A percentile compares a stretch with the other conserved stretches of the same genome.
Evolutionary conservation across 345 rosid species (phyloP).

Genomic region (Camelina neglecta): DNA sequence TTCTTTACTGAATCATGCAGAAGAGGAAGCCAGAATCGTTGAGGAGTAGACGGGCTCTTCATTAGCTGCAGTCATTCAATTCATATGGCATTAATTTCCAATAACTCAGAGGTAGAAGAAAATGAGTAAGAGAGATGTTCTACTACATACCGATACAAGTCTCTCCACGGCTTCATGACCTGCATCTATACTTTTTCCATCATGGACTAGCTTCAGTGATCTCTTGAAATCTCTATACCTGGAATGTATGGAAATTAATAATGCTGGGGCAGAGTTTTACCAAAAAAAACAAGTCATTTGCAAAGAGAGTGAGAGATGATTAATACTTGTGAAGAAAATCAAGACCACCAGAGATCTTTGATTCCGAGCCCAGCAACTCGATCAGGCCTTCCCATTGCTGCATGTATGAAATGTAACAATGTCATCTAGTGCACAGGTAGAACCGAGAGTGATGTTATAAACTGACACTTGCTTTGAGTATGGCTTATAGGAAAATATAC

Average conservation of each 20-base stretch:
- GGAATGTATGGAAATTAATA: conserved; percentile 20
- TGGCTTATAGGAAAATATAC: conserved; percentile 38
- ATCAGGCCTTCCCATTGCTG: conserved; percentile 99
- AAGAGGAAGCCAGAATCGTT: conserved; percentile 89
- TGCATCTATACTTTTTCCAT: conserved; percentile 63
- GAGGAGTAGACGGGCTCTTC: conserved; percentile 90
- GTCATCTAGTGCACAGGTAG: not conserved
- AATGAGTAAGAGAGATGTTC: not conserved
- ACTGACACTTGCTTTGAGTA: conserved; percentile 1
- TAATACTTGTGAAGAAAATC: conserved; percentile 90
- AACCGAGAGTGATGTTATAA: not conserved
- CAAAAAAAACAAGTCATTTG: not conserved
- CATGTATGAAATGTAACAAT: conserved; percentile 9
- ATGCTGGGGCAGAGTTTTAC: not conserved
- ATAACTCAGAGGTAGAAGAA: not conserved
- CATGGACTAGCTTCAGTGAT: conserved; percentile 64
- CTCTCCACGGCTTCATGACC: conserved; percentile 74
- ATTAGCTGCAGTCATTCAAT: conserved; percentile 69
- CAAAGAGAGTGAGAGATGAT: conserved; percentile 11
- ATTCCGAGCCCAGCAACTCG: conserved; percentile 83
- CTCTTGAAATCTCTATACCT: conserved; percentile 97
- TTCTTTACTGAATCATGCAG: conserved; percentile 80
- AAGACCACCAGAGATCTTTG: conserved; percentile 81
- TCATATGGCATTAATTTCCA: conserved; percentile 8
- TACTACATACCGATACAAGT: conserved; percentile 67